Base-by-base conservation (phyloP, 208 protist species). In the Acanthamoeba comandoni region DNA sequence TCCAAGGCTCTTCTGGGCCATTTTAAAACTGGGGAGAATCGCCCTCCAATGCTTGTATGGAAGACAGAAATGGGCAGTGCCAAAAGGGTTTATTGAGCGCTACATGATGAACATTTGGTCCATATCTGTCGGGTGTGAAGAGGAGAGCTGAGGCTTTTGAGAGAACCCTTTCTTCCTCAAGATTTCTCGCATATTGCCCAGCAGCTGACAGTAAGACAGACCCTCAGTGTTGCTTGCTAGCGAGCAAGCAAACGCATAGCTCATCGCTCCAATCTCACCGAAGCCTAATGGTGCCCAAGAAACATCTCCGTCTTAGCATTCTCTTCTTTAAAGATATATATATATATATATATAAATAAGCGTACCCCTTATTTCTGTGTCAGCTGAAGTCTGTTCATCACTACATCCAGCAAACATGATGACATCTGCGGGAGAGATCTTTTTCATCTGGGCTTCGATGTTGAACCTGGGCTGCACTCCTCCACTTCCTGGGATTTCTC, bases 361-460 rank as follows among this genome's bases (percentile, higher is more conserved):
- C 26, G 22, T 60, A 31, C 71, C 71, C 15, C 13, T 13, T 13
- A 82, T 82, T 39, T 31, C 58, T 39, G 71, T 82, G 57, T 91
- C 85, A 31, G 57, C 57, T 26, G 35, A 58, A 64, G 64, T 77
- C n/a, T 91, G 85, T 19, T 60, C 57, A 26, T 91, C 85, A 11
- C 71, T 91, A 52, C 85, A 91, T 0, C 85, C 85, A 8, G 85
- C 70, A 26, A 91, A 91, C 85, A 91, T 91, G 22, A 91, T 79
- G 8, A 91, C 62, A 52, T 91, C 85, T 15, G 69, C 85, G n/a
- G 43, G 67, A 9, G 29, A 35, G 24, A 75, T 75, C 29, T 22
- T 35, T 2, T 48, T 75, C 12, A 75, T 0, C 39, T 75, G 67
- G 5, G 67, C 67, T 22, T 75, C 22, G 65, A 51, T 51, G 65